Percentiles rank a stretch among this genome's conserved stretches.
Conservation (phyloP, 352 stramenopile species). For the Phytophthora macrochlamydospora region DNA sequence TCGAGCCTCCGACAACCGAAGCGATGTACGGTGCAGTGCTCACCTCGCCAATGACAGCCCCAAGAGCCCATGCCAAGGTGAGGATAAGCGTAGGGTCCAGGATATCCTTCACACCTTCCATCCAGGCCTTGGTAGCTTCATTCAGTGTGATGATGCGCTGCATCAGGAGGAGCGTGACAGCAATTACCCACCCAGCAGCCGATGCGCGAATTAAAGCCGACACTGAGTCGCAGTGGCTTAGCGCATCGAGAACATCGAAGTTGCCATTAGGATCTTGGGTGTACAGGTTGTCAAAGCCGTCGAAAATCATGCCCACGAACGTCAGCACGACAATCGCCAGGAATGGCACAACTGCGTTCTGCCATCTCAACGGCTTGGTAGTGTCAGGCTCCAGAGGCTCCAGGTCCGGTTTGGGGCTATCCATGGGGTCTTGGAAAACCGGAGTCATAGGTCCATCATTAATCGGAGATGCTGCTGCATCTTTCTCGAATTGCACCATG, state of each 20-base stretch:
- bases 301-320: slow-evolving; percentile 89
- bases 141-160: slow-evolving; percentile 89
- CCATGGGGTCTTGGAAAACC: slow-evolving; percentile 65
- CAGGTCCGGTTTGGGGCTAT: slow-evolving; percentile 70
- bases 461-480: slow-evolving; percentile 74
- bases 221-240: slow-evolving; percentile 84
- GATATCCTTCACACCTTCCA: slow-evolving; percentile 93
- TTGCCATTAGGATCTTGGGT: slow-evolving; percentile 45
- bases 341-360: slow-evolving; percentile 89
- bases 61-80: slow-evolving; percentile 89
- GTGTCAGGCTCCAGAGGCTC: slow-evolving; percentile 72
- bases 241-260: slow-evolving; percentile 66
- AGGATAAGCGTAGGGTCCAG: slow-evolving; percentile 91
- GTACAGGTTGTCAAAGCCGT: slow-evolving; percentile 67
- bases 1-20: slow-evolving; percentile 73
- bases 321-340: slow-evolving; percentile 81
- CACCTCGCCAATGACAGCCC: slow-evolving; percentile 84
- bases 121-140: slow-evolving; percentile 88
- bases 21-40: slow-evolving; percentile 85
- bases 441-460: slow-evolving; percentile 65
- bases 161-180: slow-evolving; percentile 69
- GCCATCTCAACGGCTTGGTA: slow-evolving; percentile 76
- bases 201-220: slow-evolving; percentile 79
- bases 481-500: slow-evolving; percentile 89
- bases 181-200: slow-evolving; percentile 75